Evolutionary conservation across 1,284 basidiomycete genomes (phyloP), one percentile per base, ranked within the genome.

Genomic region (Malassezia sympodialis): DNA sequence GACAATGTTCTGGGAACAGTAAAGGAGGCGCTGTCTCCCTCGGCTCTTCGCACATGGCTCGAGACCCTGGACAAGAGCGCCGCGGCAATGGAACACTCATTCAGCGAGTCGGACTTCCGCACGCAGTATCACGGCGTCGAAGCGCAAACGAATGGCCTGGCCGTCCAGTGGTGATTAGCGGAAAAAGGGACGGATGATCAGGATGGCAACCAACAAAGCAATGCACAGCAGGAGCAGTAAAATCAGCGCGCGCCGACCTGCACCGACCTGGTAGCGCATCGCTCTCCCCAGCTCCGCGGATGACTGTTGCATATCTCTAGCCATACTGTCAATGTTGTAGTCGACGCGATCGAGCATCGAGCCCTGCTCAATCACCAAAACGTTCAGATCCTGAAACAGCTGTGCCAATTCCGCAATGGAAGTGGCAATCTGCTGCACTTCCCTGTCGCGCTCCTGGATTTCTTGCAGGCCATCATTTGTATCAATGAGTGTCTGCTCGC

Each of bases 321-420:
- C 84, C 19, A 91, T 90, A 75, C 87, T 84, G 74, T 96, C 90
- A 53, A 98, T 88, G 73, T 99, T 98, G 77, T 90, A 98, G 76
- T 99, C 94, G 53, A 98, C 83, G 37, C 88, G 87, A 76, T 98
- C 94, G 53, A 98, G 80, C 50, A 99, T 81, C 8, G 93, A 96
- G 11, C 94, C 94, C 74, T 99, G 94, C 76, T 98, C 94, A 61
- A 98, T 96, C 53, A 99, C 90, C 58, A 99, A 82, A 35, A 81
- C 82, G 21, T 85, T 86, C 35, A 99, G 80, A 72, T 99, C 94
- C 66, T 91, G 88, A 80, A 99, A 99, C 40, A 99, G 82, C 68
- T 93, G 90, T 1, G 91, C 91, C 21, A 99, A 81, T 45, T 85
- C 83, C 31, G 86, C 82, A 65, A 99, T 98, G 12, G 87, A 90